Conservation (phyloP, 352 stramenopile genomes). For the Pythium dissotocum region DNA sequence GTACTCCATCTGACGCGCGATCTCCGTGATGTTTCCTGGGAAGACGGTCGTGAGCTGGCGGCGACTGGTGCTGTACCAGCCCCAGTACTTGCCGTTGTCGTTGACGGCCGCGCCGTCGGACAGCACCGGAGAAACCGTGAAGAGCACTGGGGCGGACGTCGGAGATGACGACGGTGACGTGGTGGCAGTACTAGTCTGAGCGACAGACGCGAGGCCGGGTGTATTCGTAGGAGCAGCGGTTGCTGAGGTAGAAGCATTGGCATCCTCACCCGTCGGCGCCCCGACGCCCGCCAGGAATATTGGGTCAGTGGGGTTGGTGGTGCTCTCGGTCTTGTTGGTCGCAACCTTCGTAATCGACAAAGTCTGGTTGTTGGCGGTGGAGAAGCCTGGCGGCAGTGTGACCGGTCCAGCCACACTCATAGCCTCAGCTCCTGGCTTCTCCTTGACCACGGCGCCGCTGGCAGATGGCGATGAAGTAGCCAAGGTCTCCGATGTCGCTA, state of each 20-base stretch:
- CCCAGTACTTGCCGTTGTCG: conserved; percentile 11
- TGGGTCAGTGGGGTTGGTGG: background rate
- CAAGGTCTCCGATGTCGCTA: background rate
- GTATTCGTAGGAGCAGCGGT: background rate
- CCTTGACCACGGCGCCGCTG: background rate
- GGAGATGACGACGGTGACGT: background rate
- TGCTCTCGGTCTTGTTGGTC: background rate
- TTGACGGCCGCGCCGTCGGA: background rate
- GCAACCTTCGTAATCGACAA: background rate
- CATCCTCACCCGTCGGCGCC: background rate
- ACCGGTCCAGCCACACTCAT: background rate
- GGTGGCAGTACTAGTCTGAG: background rate
- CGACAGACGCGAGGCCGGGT: background rate
- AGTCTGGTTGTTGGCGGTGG: background rate
- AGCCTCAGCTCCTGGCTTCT: background rate
- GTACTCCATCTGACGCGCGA: conserved; percentile 8
- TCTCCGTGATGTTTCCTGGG: conserved; percentile 12
- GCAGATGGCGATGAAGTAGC: background rate
- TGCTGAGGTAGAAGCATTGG: background rate
- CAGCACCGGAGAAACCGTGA: background rate
- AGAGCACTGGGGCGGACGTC: background rate
- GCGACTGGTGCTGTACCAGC: conserved; percentile 5
- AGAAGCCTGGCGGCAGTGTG: background rate
- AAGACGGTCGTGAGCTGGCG: conserved; percentile 6
- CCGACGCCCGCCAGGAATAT: background rate